Percentiles rank a stretch among this genome's conserved stretches.
Evolutionary conservation across 2,329 filamentous ascomycete genomes (phyloP).

Genomic region (Diaporthe sp.): DNA sequence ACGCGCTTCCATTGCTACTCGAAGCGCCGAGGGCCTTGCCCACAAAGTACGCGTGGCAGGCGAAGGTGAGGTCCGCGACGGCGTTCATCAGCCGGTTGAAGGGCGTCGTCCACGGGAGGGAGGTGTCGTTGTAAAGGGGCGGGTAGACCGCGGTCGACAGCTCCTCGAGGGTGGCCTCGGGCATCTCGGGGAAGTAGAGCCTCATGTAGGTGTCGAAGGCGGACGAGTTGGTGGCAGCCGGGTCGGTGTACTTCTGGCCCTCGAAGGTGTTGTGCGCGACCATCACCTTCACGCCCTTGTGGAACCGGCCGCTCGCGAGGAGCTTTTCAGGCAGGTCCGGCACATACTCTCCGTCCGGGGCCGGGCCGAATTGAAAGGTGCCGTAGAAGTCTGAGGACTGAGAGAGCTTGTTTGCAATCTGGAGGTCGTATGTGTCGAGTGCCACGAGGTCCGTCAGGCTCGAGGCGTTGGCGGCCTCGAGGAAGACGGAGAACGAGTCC

Average conservation of each 20-base stretch:
- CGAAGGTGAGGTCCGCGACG: slow-evolving; percentile 29
- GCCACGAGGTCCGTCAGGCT: slow-evolving; percentile 1
- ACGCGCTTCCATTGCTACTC: neutral
- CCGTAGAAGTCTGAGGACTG: slow-evolving; percentile 24
- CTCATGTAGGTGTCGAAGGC: slow-evolving; percentile 27
- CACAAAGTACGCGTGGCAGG: slow-evolving; percentile 25
- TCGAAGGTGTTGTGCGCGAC: slow-evolving; percentile 33
- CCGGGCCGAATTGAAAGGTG: slow-evolving; percentile 24
- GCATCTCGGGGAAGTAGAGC: slow-evolving; percentile 22
- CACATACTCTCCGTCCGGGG: slow-evolving; percentile 6
- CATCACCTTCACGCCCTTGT: slow-evolving; percentile 27
- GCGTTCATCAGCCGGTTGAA: slow-evolving; percentile 22
- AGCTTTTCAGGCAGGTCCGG: slow-evolving; percentile 28
- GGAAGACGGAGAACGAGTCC: slow-evolving; percentile 21
- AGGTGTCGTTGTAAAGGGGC: slow-evolving; percentile 20
- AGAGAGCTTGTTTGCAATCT: slow-evolving; percentile 27
- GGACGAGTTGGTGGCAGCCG: slow-evolving; percentile 14
- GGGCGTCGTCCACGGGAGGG: slow-evolving; percentile 18
- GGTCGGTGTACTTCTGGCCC: slow-evolving; percentile 25
- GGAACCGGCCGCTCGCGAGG: slow-evolving; percentile 13
- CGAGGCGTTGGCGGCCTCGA: slow-evolving; percentile 16
- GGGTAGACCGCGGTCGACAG: slow-evolving; percentile 17
- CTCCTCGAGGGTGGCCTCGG: neutral
- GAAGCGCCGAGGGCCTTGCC: slow-evolving; percentile 9
- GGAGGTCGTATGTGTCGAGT: slow-evolving; percentile 18